Conservation (phyloP, 1,284 basidiomycete species). For the Hortiboletus rubellus region DNA sequence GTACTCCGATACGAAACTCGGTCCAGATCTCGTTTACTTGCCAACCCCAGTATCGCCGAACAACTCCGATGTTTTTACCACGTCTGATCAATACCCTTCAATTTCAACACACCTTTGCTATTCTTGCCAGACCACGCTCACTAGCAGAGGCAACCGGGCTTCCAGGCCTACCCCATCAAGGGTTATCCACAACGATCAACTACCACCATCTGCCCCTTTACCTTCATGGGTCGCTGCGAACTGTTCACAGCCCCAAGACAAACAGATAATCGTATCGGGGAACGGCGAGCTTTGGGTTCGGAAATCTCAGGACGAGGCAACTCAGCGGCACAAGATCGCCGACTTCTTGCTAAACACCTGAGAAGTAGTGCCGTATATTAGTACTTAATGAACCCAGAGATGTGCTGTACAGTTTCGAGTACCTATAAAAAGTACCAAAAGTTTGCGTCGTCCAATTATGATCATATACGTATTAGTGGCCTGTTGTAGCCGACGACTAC, state of each 20-base stretch:
- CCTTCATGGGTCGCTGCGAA: slow-evolving; percentile 40
- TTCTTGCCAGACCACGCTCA: slow-evolving; percentile 70
- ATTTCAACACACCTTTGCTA: slow-evolving; percentile 67
- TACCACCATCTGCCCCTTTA: slow-evolving; percentile 25
- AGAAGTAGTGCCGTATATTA: background rate
- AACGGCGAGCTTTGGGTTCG: slow-evolving; percentile 25
- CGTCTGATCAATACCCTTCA: slow-evolving; percentile 24
- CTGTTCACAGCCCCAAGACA: slow-evolving; percentile 9
- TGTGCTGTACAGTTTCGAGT: background rate
- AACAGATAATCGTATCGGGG: background rate
- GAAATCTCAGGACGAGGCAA: slow-evolving; percentile 23
- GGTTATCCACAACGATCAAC: background rate
- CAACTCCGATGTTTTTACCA: slow-evolving; percentile 20
- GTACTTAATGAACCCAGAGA: background rate
- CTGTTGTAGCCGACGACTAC: slow-evolving; percentile 34
- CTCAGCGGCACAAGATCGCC: slow-evolving; percentile 36
- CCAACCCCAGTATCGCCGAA: slow-evolving; percentile 1
- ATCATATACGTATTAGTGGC: background rate
- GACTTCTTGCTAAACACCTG: slow-evolving; percentile 38
- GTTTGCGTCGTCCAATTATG: slow-evolving; percentile 3
- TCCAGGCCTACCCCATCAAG: slow-evolving; percentile 14
- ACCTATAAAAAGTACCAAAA: background rate
- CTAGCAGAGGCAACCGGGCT: slow-evolving; percentile 58
- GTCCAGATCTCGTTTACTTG: slow-evolving; percentile 11
- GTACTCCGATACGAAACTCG: slow-evolving; percentile 38